phyloP scores from a whole-genome alignment of 257 asterid species.

The Prunella vulgaris region DNA sequence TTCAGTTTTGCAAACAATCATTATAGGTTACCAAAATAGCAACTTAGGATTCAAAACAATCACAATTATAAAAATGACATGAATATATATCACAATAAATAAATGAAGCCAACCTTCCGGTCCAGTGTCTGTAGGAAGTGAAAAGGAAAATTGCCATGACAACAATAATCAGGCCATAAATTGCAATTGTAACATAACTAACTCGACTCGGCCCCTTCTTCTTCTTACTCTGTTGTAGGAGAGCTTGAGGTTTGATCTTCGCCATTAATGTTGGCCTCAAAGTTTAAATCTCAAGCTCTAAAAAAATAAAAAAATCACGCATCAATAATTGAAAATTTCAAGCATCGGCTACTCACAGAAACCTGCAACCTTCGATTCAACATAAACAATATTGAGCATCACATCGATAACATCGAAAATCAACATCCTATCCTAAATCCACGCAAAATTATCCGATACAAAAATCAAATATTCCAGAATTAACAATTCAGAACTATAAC shows the following conservation, averaged over 20 bases:
- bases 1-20: not conserved
- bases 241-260: slow-evolving; percentile 60
- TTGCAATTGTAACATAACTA: slow-evolving; percentile 35
- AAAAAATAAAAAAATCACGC: slow-evolving; percentile 20
- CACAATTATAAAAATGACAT: not conserved
- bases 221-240: slow-evolving; percentile 56
- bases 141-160: slow-evolving; percentile 38
- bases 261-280: slow-evolving; percentile 34
- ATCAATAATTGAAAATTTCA: slow-evolving; percentile 11
- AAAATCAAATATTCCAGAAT: slow-evolving; percentile 10
- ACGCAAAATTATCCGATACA: slow-evolving; percentile 1
- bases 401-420: slow-evolving; percentile 19
- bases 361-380: slow-evolving; percentile 22
- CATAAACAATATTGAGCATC: slow-evolving; percentile 6
- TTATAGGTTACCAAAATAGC: too few relatives aligned
- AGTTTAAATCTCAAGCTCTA: slow-evolving; percentile 33
- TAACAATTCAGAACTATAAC: too few relatives aligned
- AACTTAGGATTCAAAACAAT: too few relatives aligned
- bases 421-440: not conserved
- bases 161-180: slow-evolving; percentile 34
- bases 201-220: slow-evolving; percentile 50
- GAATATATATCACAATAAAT: not conserved
- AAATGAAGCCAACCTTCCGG: slow-evolving; percentile 28
- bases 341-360: slow-evolving; percentile 10
- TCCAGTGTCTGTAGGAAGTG: slow-evolving; percentile 47